phyloP scores from a whole-genome alignment of 1,284 basidiomycete genomes.

The Cutaneotrichosporon sp. region DNA sequence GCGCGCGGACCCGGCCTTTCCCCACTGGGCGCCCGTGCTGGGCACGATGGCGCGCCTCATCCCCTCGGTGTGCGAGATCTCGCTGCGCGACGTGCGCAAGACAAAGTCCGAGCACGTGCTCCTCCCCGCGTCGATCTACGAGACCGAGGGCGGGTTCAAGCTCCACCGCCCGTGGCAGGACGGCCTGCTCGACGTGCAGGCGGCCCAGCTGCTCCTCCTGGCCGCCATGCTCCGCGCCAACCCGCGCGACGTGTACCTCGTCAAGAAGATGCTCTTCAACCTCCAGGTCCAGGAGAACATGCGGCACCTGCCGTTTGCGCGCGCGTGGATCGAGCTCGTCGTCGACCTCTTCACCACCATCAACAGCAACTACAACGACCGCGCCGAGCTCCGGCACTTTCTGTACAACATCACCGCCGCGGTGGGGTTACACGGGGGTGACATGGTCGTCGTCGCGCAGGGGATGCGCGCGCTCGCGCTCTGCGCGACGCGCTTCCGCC shows the following conservation, averaged over 20 bases:
- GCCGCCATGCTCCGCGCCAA: slow-evolving; percentile 66
- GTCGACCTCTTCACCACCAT: slow-evolving; percentile 70
- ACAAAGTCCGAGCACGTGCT: slow-evolving; percentile 71
- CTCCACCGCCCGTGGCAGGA: slow-evolving; percentile 56
- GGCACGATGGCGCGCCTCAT: slow-evolving; percentile 64
- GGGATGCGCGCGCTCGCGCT: slow-evolving; percentile 68
- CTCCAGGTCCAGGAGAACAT: slow-evolving; percentile 55
- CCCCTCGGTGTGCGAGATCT: slow-evolving; percentile 68
- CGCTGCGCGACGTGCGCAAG: slow-evolving; percentile 70
- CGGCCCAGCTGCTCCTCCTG: slow-evolving; percentile 71
- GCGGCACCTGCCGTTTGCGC: slow-evolving; percentile 56
- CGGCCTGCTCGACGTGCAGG: slow-evolving; percentile 63
- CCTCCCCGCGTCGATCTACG: slow-evolving; percentile 60
- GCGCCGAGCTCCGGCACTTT: slow-evolving; percentile 68
- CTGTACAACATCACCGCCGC: slow-evolving; percentile 70
- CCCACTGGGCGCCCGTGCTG: slow-evolving; percentile 61
- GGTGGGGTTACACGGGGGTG: slow-evolving; percentile 65
- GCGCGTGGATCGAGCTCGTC: slow-evolving; percentile 70
- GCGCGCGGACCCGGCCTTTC: slow-evolving; percentile 57
- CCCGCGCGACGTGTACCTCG: slow-evolving; percentile 67
- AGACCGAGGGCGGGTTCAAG: slow-evolving; percentile 58
- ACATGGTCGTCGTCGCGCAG: slow-evolving; percentile 67
- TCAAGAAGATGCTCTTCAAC: slow-evolving; percentile 68
- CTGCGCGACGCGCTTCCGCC: slow-evolving; percentile 72
- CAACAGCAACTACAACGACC: slow-evolving; percentile 73